phyloP scores from a whole-genome alignment of 495 filamentous ascomycete species.

The Podospora fimiseda region DNA sequence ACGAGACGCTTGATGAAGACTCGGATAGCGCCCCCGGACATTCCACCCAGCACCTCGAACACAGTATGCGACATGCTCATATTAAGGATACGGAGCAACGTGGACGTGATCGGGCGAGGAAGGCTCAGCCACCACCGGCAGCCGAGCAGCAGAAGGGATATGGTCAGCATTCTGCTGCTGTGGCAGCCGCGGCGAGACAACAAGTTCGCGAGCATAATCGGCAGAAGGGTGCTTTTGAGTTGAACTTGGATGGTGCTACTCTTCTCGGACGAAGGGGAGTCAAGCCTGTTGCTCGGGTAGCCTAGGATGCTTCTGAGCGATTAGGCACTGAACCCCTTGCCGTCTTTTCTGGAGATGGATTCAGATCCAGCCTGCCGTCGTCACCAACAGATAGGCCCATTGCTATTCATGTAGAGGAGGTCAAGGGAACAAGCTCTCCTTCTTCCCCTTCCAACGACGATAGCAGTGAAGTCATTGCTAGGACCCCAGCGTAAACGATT shows the following conservation, averaged over 20 bases:
- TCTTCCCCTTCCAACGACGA: no score
- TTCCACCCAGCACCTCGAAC: conserved; percentile 74
- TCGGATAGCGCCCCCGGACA: conserved; percentile 34
- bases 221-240: conserved; percentile 72
- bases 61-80: conserved; percentile 75
- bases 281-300: conserved; percentile 39
- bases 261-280: conserved; percentile 71
- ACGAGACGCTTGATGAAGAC: conserved; percentile 58
- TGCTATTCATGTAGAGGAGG: background rate
- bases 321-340: background rate
- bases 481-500: no score
- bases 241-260: conserved; percentile 84
- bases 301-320: conserved; percentile 18
- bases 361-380: background rate
- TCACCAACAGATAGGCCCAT: background rate
- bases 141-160: conserved; percentile 60
- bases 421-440: background rate
- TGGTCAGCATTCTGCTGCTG: conserved; percentile 70
- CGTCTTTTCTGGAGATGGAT: background rate
- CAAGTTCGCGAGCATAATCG: conserved; percentile 55
- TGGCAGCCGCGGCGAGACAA: conserved; percentile 72
- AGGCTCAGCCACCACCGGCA: conserved; percentile 26
- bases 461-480: no score
- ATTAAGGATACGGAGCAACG: conserved; percentile 53
- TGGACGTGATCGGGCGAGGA: conserved; percentile 39